These are phyloP conservation scores for Epicoccum nigrum DNA, from an alignment of 2,329 filamentous ascomycete species.

Conservation along the genomic window DNA sequence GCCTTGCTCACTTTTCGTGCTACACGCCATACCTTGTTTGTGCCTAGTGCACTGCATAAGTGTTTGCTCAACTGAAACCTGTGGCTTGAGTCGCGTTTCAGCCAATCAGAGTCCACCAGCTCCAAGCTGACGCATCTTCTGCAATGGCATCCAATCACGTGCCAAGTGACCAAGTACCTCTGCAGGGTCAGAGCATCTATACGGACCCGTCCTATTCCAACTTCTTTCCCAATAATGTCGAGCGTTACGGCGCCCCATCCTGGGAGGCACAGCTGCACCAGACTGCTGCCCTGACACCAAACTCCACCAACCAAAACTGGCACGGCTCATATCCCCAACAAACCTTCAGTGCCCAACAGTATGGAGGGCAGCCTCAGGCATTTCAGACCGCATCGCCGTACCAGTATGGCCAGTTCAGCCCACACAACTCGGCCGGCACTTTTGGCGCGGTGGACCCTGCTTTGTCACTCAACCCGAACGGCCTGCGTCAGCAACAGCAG, in stretches of 20 bases:
- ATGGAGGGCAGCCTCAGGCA: slow-evolving; percentile 28
- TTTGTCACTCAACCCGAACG: slow-evolving; percentile 30
- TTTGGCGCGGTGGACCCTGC: slow-evolving; percentile 41
- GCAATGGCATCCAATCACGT: slow-evolving; percentile 48
- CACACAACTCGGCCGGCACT: slow-evolving; percentile 26
- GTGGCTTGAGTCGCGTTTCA: slow-evolving; percentile 26
- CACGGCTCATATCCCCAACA: slow-evolving; percentile 37
- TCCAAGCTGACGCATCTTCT: slow-evolving; percentile 19
- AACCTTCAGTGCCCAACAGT: slow-evolving; percentile 32
- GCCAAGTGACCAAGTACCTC: slow-evolving; percentile 41
- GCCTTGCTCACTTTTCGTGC: slow-evolving; percentile 35
- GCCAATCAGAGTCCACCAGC: slow-evolving; percentile 35
- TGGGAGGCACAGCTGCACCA: slow-evolving; percentile 41
- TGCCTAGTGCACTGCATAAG: slow-evolving; percentile 45
- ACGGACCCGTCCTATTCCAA: slow-evolving; percentile 38
- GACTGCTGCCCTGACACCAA: slow-evolving; percentile 28
- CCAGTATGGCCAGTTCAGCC: slow-evolving; percentile 41
- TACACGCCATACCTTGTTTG: slow-evolving; percentile 36
- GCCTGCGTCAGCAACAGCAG: slow-evolving; percentile 38
- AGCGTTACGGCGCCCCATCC: slow-evolving; percentile 39
- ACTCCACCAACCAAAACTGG: slow-evolving; percentile 30
- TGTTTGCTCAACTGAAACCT: slow-evolving; percentile 29
- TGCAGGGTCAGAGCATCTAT: slow-evolving; percentile 44
- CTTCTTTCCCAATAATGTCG: slow-evolving; percentile 34
- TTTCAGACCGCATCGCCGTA: slow-evolving; percentile 41